These are phyloP conservation scores for Aspergillus aculeatus DNA, from an alignment of 2,329 filamentous ascomycete genomes.

Conservation along the genomic window DNA sequence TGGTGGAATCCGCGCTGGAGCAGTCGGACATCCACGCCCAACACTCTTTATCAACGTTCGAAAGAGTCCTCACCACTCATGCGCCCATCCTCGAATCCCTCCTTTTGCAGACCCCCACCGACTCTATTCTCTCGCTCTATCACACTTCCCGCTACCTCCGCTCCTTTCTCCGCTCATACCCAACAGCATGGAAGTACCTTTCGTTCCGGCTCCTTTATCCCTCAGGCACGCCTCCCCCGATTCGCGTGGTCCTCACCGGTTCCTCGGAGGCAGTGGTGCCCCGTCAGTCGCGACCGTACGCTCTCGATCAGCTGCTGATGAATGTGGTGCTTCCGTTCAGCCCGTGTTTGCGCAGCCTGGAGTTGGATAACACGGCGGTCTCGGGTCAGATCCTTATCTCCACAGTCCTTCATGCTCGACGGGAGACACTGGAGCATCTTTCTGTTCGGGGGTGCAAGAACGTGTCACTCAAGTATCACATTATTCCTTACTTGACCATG, in stretches of 20 bases:
- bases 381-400: slow-evolving; percentile 57
- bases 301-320: slow-evolving; percentile 58
- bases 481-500: slow-evolving; percentile 58
- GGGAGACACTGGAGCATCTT: slow-evolving; percentile 57
- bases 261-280: slow-evolving; percentile 33
- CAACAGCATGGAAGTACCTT: slow-evolving; percentile 60
- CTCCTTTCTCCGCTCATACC: slow-evolving; percentile 55
- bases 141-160: slow-evolving; percentile 58
- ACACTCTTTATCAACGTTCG: slow-evolving; percentile 48
- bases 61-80: slow-evolving; percentile 56
- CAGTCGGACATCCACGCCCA: slow-evolving; percentile 24
- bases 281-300: slow-evolving; percentile 57
- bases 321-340: slow-evolving; percentile 58
- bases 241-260: slow-evolving; percentile 35
- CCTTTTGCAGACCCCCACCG: slow-evolving; percentile 56
- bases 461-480: slow-evolving; percentile 64
- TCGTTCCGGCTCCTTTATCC: slow-evolving; percentile 55
- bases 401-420: slow-evolving; percentile 54
- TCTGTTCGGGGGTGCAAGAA: slow-evolving; percentile 64
- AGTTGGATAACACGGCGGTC: slow-evolving; percentile 62
- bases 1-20: slow-evolving; percentile 28
- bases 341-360: slow-evolving; percentile 55
- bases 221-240: slow-evolving; percentile 33
- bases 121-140: slow-evolving; percentile 57
- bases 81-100: slow-evolving; percentile 60